Evolutionary conservation across 1,284 basidiomycete species (phyloP).

Genomic region (Ceratobasidium papillatum): DNA sequence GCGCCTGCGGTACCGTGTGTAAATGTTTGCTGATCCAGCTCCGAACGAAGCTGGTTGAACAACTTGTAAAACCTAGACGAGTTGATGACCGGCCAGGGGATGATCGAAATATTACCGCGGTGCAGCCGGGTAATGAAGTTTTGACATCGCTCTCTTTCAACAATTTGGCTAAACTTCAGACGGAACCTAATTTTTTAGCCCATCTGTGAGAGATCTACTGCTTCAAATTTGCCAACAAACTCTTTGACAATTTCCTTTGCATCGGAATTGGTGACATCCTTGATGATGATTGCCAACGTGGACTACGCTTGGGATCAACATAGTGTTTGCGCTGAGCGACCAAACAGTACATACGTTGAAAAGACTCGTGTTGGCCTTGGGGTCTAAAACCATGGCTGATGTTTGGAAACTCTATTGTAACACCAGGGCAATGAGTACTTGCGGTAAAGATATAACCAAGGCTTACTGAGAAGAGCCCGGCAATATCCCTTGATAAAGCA

Average conservation of each 20-base stretch:
- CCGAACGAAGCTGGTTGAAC: conserved; percentile 59
- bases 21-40: conserved; percentile 57
- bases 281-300: conserved; percentile 68
- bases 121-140: conserved; percentile 71
- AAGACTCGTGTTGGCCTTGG: conserved; percentile 63
- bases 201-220: no score
- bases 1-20: conserved; percentile 63
- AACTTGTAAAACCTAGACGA: conserved; percentile 65
- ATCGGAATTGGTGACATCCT: conserved; percentile 70
- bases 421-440: conserved; percentile 48
- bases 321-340: no score
- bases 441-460: neutral
- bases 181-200: conserved; percentile 58
- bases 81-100: conserved; percentile 73
- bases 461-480: conserved; percentile 58
- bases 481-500: conserved; percentile 52
- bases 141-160: conserved; percentile 65
- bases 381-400: conserved; percentile 66
- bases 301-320: no score
- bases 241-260: conserved; percentile 62
- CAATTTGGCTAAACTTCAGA: conserved; percentile 65
- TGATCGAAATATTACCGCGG: conserved; percentile 62
- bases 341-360: conserved; percentile 52
- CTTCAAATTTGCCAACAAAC: no score
- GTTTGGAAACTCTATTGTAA: conserved; percentile 70